Conservation (phyloP, 1,139 yeast genomes). For the Meyerozyma elateridarum region DNA sequence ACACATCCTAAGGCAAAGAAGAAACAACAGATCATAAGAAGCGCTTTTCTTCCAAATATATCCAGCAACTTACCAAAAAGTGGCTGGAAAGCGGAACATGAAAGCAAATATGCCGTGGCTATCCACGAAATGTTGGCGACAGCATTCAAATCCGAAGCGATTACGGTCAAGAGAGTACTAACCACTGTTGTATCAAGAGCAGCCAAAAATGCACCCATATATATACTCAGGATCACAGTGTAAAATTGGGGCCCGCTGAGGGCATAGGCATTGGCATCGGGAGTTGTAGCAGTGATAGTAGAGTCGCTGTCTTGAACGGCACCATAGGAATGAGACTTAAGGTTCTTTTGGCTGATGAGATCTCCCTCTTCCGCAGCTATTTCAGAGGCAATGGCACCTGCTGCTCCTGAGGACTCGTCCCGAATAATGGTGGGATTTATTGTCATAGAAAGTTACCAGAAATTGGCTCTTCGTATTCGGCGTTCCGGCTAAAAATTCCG, state of each 20-base stretch:
- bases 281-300: slow-evolving; percentile 10
- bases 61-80: slow-evolving; percentile 82
- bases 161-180: slow-evolving; percentile 37
- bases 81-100: slow-evolving; percentile 54
- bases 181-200: slow-evolving; percentile 44
- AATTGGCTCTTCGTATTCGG: no score
- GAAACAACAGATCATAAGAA: slow-evolving; percentile 28
- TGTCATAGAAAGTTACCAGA: background rate
- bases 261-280: slow-evolving; percentile 24
- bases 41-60: slow-evolving; percentile 71
- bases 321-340: slow-evolving; percentile 9
- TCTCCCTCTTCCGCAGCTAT: slow-evolving; percentile 38
- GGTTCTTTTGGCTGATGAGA: slow-evolving; percentile 12
- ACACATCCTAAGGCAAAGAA: slow-evolving; percentile 38
- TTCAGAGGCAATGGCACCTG: slow-evolving; percentile 49
- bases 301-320: slow-evolving; percentile 13
- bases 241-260: slow-evolving; percentile 29
- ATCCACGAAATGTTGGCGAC: slow-evolving; percentile 43
- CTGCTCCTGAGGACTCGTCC: slow-evolving; percentile 37
- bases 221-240: slow-evolving; percentile 31
- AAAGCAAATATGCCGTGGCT: slow-evolving; percentile 34
- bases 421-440: slow-evolving; percentile 25
- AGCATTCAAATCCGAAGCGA: slow-evolving; percentile 41
- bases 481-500: no score
- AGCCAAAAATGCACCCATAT: slow-evolving; percentile 37